phyloP scores from a whole-genome alignment of 202 grass and related monocot genomes.

The Elaeis oleifera region DNA sequence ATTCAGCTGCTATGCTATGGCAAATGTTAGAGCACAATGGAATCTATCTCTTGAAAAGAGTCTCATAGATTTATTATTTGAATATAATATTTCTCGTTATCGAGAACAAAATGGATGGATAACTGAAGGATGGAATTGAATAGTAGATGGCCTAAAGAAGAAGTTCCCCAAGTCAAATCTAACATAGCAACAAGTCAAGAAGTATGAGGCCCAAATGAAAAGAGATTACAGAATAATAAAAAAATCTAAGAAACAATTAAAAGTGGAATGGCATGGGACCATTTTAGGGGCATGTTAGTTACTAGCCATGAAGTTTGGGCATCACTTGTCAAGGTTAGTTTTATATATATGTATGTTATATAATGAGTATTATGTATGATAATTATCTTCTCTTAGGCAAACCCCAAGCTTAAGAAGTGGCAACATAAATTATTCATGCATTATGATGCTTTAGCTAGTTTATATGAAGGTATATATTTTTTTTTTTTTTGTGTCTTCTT shows the following conservation, averaged over 20 bases:
- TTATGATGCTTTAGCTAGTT: not conserved
- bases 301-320: slow-evolving; percentile 44
- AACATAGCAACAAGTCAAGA: slow-evolving; percentile 45
- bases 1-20: too few species aligned
- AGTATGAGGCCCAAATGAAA: slow-evolving; percentile 44
- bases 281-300: slow-evolving; percentile 35
- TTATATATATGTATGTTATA: not conserved
- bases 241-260: slow-evolving; percentile 30
- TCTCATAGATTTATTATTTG: slow-evolving; percentile 37
- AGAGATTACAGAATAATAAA: slow-evolving; percentile 39
- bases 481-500: not conserved
- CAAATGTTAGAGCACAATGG: slow-evolving; percentile 16
- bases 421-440: too few species aligned
- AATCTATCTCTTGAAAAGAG: slow-evolving; percentile 36
- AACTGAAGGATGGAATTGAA: slow-evolving; percentile 44
- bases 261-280: slow-evolving; percentile 22
- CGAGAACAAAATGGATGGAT: slow-evolving; percentile 41
- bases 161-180: slow-evolving; percentile 41
- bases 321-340: slow-evolving; percentile 40
- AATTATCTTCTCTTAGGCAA: too few species aligned
- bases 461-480: not conserved
- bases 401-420: too few species aligned
- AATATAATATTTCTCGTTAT: slow-evolving; percentile 39
- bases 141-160: slow-evolving; percentile 32
- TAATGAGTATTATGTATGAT: too few species aligned